These are phyloP conservation scores for Rheum nobile DNA, from an alignment of 148 eudicot genomes.

Conservation along the genomic window DNA sequence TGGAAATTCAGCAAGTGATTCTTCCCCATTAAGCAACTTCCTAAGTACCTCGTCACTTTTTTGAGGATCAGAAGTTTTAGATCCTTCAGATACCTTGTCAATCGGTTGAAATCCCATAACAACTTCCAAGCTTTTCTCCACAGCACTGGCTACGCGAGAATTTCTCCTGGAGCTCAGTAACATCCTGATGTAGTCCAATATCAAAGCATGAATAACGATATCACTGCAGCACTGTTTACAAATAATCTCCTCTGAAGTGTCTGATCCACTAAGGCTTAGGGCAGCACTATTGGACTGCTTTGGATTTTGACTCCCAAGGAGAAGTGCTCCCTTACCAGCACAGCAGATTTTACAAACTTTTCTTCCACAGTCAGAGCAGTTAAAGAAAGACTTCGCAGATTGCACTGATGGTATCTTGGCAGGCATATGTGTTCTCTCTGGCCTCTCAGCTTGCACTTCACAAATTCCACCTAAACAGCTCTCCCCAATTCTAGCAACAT, in stretches of 20 bases:
- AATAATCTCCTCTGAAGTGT: slow-evolving; percentile 49
- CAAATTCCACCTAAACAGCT: slow-evolving; percentile 63
- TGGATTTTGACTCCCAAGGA: slow-evolving; percentile 40
- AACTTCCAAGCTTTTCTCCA: slow-evolving; percentile 48
- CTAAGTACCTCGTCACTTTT: slow-evolving; percentile 19
- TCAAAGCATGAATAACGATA: slow-evolving; percentile 67
- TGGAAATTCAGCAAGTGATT: slow-evolving; percentile 93
- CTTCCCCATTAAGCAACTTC: slow-evolving; percentile 59
- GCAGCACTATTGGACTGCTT: slow-evolving; percentile 40
- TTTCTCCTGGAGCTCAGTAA: slow-evolving; percentile 62
- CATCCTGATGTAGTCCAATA: slow-evolving; percentile 73
- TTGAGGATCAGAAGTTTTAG: slow-evolving; percentile 23
- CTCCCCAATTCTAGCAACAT: slow-evolving; percentile 55
- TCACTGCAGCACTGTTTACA: slow-evolving; percentile 84
- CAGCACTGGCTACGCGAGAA: slow-evolving; percentile 48
- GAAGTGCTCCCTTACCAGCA: slow-evolving; percentile 88
- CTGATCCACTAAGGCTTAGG: slow-evolving; percentile 50
- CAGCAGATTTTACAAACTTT: slow-evolving; percentile 80
- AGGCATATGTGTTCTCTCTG: slow-evolving; percentile 15
- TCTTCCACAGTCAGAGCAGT: slow-evolving; percentile 64
- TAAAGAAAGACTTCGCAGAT: slow-evolving; percentile 26
- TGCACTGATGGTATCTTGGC: slow-evolving; percentile 22
- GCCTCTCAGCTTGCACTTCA: slow-evolving; percentile 72
- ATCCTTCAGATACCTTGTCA: slow-evolving; percentile 23
- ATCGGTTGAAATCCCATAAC: slow-evolving; percentile 50